These are phyloP conservation scores for Xylaria telfairii DNA, from an alignment of 495 filamentous ascomycete species.

Conservation along the genomic window DNA sequence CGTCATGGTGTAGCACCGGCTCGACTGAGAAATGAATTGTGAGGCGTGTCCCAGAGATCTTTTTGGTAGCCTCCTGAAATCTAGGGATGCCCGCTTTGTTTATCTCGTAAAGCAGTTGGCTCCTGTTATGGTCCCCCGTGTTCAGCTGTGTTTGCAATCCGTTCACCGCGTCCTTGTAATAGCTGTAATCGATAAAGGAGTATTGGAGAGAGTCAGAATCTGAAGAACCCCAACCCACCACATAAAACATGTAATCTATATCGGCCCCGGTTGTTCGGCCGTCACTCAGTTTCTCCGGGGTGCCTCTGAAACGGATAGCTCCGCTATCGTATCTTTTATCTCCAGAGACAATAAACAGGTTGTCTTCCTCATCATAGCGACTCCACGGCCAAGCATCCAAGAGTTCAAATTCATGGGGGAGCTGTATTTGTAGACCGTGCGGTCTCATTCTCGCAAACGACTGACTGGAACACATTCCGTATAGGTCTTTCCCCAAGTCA, in stretches of 20 bases:
- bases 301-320: not conserved
- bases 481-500: not conserved
- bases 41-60: not conserved
- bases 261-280: not conserved
- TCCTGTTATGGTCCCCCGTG: not conserved
- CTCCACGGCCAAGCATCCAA: not conserved
- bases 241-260: not conserved
- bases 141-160: not conserved
- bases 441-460: conserved; percentile 1
- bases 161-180: not conserved
- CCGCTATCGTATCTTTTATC: not conserved
- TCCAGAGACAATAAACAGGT: not conserved
- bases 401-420: not conserved
- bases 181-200: not conserved
- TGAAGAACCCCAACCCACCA: not conserved
- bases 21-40: not conserved
- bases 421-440: not conserved
- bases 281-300: not conserved
- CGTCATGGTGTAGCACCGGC: not conserved
- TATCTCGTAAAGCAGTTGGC: not conserved
- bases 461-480: not conserved
- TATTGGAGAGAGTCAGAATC: not conserved
- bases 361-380: not conserved
- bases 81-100: not conserved
- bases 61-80: not conserved